phyloP scores from a whole-genome alignment of 2,329 filamentous ascomycete genomes.

The Colletotrichum sp. region DNA sequence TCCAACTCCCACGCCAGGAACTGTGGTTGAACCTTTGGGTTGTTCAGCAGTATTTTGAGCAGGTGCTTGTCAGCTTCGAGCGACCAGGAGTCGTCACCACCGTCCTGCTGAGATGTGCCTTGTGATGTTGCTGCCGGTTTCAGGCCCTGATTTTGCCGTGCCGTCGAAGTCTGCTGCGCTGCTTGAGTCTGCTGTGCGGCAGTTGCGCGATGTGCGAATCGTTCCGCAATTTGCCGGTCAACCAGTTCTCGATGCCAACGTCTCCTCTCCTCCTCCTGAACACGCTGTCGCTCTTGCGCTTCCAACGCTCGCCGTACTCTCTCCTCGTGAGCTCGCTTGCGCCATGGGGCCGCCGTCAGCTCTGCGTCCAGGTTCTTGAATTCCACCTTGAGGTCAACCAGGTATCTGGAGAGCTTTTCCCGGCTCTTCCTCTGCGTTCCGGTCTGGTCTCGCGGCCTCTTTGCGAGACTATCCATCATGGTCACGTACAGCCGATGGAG shows the following conservation, averaged over 20 bases:
- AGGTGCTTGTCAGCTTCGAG: background rate
- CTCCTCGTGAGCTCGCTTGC: background rate
- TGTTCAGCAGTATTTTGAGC: background rate
- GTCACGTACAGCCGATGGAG: background rate
- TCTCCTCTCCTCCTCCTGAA: background rate
- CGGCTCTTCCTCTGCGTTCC: background rate
- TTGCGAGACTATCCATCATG: background rate
- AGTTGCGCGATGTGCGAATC: background rate
- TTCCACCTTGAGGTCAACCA: background rate
- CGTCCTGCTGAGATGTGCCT: background rate
- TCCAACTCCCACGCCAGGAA: background rate
- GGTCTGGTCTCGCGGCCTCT: background rate
- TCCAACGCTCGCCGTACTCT: background rate
- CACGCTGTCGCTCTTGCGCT: background rate
- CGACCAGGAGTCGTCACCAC: background rate
- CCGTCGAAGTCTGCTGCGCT: background rate
- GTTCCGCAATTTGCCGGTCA: background rate
- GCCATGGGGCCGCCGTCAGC: background rate
- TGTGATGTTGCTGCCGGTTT: background rate
- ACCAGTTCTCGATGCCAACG: constrained; percentile 8
- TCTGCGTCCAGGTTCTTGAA: background rate
- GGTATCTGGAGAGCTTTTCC: background rate
- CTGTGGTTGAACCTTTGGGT: background rate
- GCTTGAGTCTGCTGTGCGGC: background rate
- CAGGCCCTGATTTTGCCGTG: background rate